Conservation (phyloP, 2,329 filamentous ascomycete species). For the Anthostomella pinea region DNA sequence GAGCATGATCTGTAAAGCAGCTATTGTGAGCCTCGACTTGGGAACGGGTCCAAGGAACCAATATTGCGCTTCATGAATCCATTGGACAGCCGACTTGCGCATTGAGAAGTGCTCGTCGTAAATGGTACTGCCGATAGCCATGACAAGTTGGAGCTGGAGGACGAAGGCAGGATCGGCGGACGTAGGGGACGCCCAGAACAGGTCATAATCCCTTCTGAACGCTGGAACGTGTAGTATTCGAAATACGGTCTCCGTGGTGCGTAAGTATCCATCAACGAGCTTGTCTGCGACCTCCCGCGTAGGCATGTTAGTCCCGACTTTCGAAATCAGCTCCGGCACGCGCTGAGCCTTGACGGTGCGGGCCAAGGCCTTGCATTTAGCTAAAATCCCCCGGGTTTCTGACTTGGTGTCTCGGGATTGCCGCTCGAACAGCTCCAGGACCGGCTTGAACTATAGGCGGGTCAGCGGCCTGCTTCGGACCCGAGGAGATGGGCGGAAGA, state of each 20-base stretch:
- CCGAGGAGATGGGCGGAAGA: neutral
- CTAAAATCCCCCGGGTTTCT: constrained; percentile 33
- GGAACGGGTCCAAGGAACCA: constrained; percentile 47
- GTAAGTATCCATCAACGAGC: constrained; percentile 52
- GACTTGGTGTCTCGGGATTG: constrained; percentile 24
- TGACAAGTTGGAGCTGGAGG: constrained; percentile 51
- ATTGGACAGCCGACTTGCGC: constrained; percentile 42
- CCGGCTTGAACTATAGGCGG: constrained; percentile 18
- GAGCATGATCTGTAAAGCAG: constrained; percentile 50
- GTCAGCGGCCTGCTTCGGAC: too few relatives aligned
- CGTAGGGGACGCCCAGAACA: constrained; percentile 44
- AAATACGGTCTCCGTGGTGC: constrained; percentile 54
- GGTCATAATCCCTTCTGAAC: constrained; percentile 52
- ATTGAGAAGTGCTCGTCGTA: constrained; percentile 45
- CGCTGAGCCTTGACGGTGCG: constrained; percentile 42
- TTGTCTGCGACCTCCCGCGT: constrained; percentile 43
- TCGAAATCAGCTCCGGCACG: constrained; percentile 33
- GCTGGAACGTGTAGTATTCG: constrained; percentile 57
- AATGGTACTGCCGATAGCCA: constrained; percentile 49
- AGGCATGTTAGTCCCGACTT: constrained; percentile 40
- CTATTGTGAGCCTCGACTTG: constrained; percentile 48
- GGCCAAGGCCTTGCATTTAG: constrained; percentile 40
- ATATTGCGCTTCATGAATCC: constrained; percentile 51
- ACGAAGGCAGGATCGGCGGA: constrained; percentile 43
- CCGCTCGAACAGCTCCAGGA: constrained; percentile 25